phyloP scores from a whole-genome alignment of 2,329 filamentous ascomycete genomes.

The Aureobasidium mangrovei region DNA sequence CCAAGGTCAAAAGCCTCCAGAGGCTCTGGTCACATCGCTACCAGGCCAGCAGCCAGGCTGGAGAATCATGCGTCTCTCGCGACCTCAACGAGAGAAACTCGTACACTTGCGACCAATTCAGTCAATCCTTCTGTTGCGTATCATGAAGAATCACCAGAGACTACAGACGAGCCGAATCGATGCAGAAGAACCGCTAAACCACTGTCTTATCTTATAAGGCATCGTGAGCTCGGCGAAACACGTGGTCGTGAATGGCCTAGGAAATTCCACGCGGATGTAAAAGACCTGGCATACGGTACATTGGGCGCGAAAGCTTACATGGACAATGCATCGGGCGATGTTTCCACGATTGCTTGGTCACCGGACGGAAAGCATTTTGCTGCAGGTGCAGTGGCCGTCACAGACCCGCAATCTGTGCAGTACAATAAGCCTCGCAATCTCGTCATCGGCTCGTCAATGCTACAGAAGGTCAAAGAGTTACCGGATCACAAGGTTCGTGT shows the following conservation, averaged over 20 bases:
- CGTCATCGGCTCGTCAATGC: slow-evolving; percentile 40
- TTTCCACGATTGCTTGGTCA: slow-evolving; percentile 49
- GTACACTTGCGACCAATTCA: neutral
- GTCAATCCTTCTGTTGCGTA: neutral
- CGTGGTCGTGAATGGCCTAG: neutral
- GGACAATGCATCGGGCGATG: slow-evolving; percentile 51
- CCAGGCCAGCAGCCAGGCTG: neutral
- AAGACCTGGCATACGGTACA: slow-evolving; percentile 21
- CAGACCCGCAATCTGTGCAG: slow-evolving; percentile 48
- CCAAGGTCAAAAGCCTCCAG: too few species aligned
- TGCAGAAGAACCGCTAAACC: neutral
- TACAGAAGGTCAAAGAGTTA: slow-evolving; percentile 41
- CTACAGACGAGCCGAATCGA: neutral
- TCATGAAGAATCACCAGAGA: neutral
- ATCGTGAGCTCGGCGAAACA: neutral
- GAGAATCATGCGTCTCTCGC: neutral
- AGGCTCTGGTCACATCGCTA: neutral
- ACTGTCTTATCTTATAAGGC: neutral
- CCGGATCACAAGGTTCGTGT: slow-evolving; percentile 43
- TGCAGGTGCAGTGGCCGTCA: slow-evolving; percentile 48
- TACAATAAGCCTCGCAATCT: slow-evolving; percentile 53
- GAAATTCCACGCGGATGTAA: neutral
- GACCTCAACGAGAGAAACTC: too few species aligned
- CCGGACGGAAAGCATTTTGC: slow-evolving; percentile 46
- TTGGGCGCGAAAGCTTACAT: slow-evolving; percentile 40